phyloP scores from a whole-genome alignment of 768 basidiomycete species.

The Lentinula raphanica region DNA sequence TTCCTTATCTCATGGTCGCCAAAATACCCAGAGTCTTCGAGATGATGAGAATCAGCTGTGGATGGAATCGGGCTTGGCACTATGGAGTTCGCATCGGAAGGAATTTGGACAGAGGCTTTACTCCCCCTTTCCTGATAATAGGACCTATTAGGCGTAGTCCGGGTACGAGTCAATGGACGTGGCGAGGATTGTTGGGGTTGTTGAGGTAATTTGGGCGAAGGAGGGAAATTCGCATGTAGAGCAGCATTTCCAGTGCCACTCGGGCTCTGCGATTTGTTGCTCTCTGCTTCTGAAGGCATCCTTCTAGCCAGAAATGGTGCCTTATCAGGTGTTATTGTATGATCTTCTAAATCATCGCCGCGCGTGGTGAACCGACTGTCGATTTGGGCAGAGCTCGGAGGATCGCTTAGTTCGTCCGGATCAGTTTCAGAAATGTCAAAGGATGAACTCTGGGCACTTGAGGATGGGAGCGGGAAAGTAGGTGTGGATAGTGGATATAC shows the following conservation, averaged over 20 bases:
- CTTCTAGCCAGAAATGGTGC: conserved; percentile 50
- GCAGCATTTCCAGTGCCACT: not conserved
- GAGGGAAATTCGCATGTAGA: conserved; percentile 20
- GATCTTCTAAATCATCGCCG: conserved; percentile 51
- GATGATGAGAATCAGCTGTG: conserved; percentile 13
- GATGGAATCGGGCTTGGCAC: conserved; percentile 3
- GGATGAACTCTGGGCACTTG: conserved; percentile 32
- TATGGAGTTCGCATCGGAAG: conserved; percentile 19
- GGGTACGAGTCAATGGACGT: conserved; percentile 58
- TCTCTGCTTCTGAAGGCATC: conserved; percentile 29
- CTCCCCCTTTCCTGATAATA: conserved; percentile 36
- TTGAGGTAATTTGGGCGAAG: conserved; percentile 18
- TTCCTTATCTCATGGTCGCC: conserved; percentile 63
- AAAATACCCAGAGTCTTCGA: conserved; percentile 37
- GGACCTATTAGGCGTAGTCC: conserved; percentile 66
- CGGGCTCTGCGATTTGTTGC: not conserved
- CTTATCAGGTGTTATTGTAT: conserved; percentile 66
- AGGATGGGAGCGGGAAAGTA: conserved; percentile 46
- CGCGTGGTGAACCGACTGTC: conserved; percentile 19
- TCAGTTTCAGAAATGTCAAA: conserved; percentile 40
- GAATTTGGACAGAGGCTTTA: conserved; percentile 10
- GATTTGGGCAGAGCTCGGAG: conserved; percentile 34
- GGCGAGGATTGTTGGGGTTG: conserved; percentile 11
- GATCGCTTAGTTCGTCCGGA: conserved; percentile 54
- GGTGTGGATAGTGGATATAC: conserved; percentile 65